Evolutionary conservation across 805 yeast genomes (phyloP).

Genomic region (Suhomyces canberraensis): DNA sequence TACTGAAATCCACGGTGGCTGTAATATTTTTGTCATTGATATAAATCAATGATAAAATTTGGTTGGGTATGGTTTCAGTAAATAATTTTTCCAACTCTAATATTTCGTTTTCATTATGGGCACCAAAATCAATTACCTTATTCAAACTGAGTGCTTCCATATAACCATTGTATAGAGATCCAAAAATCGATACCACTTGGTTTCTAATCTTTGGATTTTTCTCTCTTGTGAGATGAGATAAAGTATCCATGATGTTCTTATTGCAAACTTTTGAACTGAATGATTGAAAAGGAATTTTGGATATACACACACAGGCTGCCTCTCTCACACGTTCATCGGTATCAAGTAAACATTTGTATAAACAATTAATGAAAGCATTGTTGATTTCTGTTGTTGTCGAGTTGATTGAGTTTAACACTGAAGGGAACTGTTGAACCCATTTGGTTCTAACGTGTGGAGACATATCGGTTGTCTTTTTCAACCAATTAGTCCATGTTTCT

Average conservation of each 20-base stretch:
- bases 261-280: constrained; percentile 49
- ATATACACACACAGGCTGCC: constrained; percentile 52
- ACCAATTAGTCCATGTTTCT: constrained; percentile 67
- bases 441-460: constrained; percentile 59
- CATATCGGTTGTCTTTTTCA: constrained; percentile 69
- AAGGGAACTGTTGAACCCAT: constrained; percentile 64
- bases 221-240: constrained; percentile 69
- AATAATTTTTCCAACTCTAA: constrained; percentile 30
- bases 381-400: constrained; percentile 51
- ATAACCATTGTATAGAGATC: constrained; percentile 53
- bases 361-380: constrained; percentile 40
- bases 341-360: constrained; percentile 70
- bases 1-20: constrained; percentile 55
- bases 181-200: constrained; percentile 51
- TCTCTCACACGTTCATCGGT: constrained; percentile 70
- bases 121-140: constrained; percentile 30
- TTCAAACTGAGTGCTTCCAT: constrained; percentile 17
- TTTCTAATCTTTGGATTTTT: constrained; percentile 62
- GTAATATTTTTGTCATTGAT: constrained; percentile 70
- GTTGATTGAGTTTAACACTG: constrained; percentile 41
- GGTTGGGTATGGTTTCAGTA: constrained; percentile 56
- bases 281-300: constrained; percentile 42
- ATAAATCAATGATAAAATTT: constrained; percentile 62
- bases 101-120: constrained; percentile 18
- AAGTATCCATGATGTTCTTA: constrained; percentile 46